These are phyloP conservation scores for Tetrahymena thermophila DNA, from an alignment of 73 alveolate species.

Conservation along the genomic window DNA sequence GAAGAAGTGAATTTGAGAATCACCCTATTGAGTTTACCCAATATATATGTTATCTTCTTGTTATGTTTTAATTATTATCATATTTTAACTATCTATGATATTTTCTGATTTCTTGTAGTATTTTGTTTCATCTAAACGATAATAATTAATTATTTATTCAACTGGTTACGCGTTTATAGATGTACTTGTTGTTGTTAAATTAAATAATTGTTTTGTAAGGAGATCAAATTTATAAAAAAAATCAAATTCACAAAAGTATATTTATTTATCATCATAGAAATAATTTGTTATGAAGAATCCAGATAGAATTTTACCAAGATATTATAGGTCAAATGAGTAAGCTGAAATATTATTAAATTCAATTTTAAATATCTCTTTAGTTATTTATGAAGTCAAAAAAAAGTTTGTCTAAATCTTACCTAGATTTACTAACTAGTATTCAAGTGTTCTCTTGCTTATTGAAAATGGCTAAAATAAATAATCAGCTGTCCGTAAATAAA, in stretches of 20 bases:
- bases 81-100: not conserved
- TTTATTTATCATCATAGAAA: not conserved
- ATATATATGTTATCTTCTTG: not conserved
- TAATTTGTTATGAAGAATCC: not conserved
- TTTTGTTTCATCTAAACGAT: not conserved
- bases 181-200: not conserved
- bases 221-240: not conserved
- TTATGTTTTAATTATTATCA: not conserved
- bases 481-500: too few species aligned
- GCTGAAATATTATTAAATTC: too few species aligned
- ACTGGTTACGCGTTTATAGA: not conserved
- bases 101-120: not conserved
- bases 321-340: not conserved
- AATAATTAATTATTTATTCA: not conserved
- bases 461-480: not conserved
- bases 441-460: not conserved
- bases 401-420: not conserved
- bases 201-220: too few species aligned
- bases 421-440: not conserved
- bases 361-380: too few species aligned
- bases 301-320: not conserved
- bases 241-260: not conserved
- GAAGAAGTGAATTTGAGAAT: not conserved
- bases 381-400: too few species aligned
- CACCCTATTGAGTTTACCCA: not conserved